These are phyloP conservation scores for Kalanchoe fedtschenkoi DNA, from an alignment of 164 flowering plant species.

Conservation along the genomic window DNA sequence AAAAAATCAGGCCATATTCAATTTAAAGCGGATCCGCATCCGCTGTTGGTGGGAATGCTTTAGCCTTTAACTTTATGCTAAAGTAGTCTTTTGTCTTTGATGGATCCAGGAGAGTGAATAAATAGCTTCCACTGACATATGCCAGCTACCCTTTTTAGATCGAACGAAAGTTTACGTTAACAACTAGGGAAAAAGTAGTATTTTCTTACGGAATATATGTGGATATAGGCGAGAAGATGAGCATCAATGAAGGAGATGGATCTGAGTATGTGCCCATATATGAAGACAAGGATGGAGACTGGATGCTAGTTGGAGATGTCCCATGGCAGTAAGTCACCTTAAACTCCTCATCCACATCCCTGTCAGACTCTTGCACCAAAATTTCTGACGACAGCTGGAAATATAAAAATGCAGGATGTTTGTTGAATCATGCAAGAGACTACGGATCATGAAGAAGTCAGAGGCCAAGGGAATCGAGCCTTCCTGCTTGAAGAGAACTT, in stretches of 20 bases:
- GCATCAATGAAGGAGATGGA: not conserved
- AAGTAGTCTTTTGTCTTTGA: too few relatives aligned
- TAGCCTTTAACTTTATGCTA: too few relatives aligned
- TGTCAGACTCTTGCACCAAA: too few relatives aligned
- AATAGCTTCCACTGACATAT: too few relatives aligned
- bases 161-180: not conserved
- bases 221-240: not conserved
- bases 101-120: too few relatives aligned
- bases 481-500: not conserved
- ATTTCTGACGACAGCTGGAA: too few relatives aligned
- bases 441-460: slow-evolving; percentile 53
- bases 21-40: too few relatives aligned
- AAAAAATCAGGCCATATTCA: too few relatives aligned
- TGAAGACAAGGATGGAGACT: not conserved
- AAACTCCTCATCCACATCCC: not conserved
- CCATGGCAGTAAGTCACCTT: too few relatives aligned
- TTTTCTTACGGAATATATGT: not conserved
- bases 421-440: slow-evolving; percentile 28
- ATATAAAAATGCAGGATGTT: slow-evolving; percentile 32
- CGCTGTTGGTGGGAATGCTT: too few relatives aligned
- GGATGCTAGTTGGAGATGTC: too few relatives aligned
- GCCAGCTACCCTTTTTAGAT: too few relatives aligned
- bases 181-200: not conserved
- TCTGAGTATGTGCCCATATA: not conserved
- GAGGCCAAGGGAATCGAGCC: slow-evolving; percentile 21